phyloP scores from a whole-genome alignment of 768 basidiomycete genomes.

The Russula sp. region DNA sequence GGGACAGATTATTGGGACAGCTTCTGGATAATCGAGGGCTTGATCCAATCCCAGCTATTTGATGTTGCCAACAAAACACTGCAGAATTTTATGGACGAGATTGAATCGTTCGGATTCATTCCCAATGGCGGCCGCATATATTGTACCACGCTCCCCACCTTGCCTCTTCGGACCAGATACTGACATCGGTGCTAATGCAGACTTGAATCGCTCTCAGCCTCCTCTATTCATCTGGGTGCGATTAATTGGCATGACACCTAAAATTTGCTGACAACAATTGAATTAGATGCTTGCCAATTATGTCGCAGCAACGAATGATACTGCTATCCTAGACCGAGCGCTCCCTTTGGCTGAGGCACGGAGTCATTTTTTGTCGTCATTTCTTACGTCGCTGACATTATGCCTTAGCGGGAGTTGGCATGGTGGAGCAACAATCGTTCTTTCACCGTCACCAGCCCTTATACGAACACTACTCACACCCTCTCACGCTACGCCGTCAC shows the following conservation, averaged over 20 bases:
- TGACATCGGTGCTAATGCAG: slow-evolving; percentile 31
- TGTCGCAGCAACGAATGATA: slow-evolving; percentile 64
- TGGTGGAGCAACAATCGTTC: slow-evolving; percentile 84
- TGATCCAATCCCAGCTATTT: slow-evolving; percentile 75
- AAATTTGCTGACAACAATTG: not conserved
- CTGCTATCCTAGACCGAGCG: slow-evolving; percentile 66
- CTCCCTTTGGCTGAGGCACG: slow-evolving; percentile 78
- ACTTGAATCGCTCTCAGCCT: slow-evolving; percentile 88
- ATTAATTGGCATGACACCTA: not conserved
- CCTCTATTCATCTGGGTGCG: slow-evolving; percentile 78
- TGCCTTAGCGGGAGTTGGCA: slow-evolving; percentile 57
- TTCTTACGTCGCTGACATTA: not conserved
- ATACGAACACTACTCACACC: slow-evolving; percentile 55
- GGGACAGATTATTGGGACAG: slow-evolving; percentile 55
- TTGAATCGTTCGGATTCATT: slow-evolving; percentile 80
- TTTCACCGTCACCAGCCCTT: slow-evolving; percentile 60
- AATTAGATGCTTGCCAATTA: slow-evolving; percentile 85
- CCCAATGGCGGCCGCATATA: slow-evolving; percentile 94
- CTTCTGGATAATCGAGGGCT: slow-evolving; percentile 84
- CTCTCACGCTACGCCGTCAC: slow-evolving; percentile 72
- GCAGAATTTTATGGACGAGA: slow-evolving; percentile 93
- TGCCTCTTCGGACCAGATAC: not conserved
- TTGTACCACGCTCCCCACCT: slow-evolving; percentile 38
- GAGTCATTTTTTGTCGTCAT: not conserved
- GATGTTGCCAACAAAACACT: slow-evolving; percentile 69